Conservation (phyloP, 2,329 filamentous ascomycete genomes). For the Pseudofabraea citricarpa region DNA sequence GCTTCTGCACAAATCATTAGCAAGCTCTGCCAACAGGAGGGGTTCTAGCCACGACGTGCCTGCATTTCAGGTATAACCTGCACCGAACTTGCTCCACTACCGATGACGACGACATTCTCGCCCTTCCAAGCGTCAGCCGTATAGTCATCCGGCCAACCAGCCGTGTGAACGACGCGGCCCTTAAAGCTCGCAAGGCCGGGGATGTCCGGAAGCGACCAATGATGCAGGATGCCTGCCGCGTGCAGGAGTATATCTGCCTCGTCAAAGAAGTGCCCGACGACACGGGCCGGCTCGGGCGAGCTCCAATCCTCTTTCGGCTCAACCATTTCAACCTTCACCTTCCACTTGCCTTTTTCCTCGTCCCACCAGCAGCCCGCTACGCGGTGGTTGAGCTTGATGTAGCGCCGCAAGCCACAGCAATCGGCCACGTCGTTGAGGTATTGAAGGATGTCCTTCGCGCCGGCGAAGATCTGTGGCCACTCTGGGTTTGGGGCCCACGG, state of each 20-base stretch:
- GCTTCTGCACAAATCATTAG: background rate
- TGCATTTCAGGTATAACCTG: background rate
- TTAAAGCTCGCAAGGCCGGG: conserved; percentile 17
- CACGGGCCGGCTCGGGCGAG: background rate
- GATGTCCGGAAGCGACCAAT: background rate
- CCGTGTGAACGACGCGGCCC: conserved; percentile 36
- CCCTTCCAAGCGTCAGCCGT: background rate
- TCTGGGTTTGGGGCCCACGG: conserved; percentile 49
- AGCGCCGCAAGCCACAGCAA: background rate
- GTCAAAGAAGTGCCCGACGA: background rate
- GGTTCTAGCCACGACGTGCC: background rate
- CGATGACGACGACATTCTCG: background rate
- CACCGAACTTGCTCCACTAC: background rate
- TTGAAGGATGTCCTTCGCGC: conserved; percentile 4
- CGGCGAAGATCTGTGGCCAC: conserved; percentile 39
- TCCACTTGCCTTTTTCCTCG: conserved; percentile 1
- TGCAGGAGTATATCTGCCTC: background rate
- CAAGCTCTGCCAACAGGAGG: background rate
- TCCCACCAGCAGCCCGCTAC: background rate
- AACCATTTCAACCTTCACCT: background rate
- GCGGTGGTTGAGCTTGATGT: conserved; percentile 1
- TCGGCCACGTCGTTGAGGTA: conserved; percentile 8
- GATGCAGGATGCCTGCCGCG: background rate
- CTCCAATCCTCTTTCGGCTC: background rate
- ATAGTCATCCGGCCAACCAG: conserved; percentile 41